Evolutionary conservation across 352 stramenopile species (phyloP), one percentile per base, ranked within the genome.

Genomic region (Plasmopara muralis): DNA sequence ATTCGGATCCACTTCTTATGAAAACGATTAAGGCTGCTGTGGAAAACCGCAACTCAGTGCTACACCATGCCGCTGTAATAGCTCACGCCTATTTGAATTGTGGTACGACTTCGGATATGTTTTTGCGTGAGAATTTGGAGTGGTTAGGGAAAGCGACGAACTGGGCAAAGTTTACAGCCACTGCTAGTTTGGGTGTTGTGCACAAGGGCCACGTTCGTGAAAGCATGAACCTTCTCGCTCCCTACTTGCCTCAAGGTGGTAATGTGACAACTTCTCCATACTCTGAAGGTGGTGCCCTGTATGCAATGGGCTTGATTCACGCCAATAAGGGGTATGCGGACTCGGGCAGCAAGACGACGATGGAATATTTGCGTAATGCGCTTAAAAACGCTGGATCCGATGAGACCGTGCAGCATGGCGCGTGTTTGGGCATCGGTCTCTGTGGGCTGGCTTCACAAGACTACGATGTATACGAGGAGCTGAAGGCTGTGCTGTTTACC

Each of bases 121-220:
- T 99, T 64, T 68, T 99, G 57, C 87, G 97, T 33, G 93, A 99
- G 57, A 97, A 99, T 78, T 82, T 99, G 12, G 96, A 99, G 55
- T 99, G 96, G 96, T 91, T 99, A 55, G 97, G 94, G 20, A 98
- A 98, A 63, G 96, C 97, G 8, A 97, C 85, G 47, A 99, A 99
- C 78, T 99, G 97, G 97, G 95, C 96, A 47, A 99, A 99, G 74
- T 99, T 99, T 62, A 98, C 93, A 6, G 95, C 96, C 16, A 99
- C 96, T 6, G 95, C 95, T 14, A 97, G 87, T 53, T 83, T 99
- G n/a, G 97, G 97, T 52, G 96, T 99, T 33, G 89, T 99, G 38
- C 97, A 99, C 81, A 96, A 97, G 50, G 95, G 95, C 38, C 97
- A 99, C 62, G 86, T 98, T 51, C 94, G 95, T 51, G 95, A 99